phyloP scores from a whole-genome alignment of 2,329 filamentous ascomycete genomes.

The Macrophomina pseudophaseolina region DNA sequence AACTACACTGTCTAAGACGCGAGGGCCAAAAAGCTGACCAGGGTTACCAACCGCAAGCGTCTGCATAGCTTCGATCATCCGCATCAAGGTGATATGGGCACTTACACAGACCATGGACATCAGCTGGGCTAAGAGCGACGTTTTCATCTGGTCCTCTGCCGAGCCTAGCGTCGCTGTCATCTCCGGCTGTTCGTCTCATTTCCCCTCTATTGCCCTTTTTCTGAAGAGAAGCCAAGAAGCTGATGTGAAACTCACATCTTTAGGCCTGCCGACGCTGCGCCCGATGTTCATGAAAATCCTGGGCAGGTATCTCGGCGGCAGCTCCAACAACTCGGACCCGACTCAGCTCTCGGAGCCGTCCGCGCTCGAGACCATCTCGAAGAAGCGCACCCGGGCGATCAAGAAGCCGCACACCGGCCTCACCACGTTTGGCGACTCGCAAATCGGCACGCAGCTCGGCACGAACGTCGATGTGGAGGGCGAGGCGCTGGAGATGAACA shows the following conservation, averaged over 20 bases:
- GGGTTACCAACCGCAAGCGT: background rate
- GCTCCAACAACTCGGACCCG: background rate
- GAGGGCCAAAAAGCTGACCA: background rate
- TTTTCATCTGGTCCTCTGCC: background rate
- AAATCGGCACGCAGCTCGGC: constrained; percentile 11
- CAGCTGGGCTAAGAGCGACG: constrained; percentile 3
- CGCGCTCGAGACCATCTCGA: background rate
- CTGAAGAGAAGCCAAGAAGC: too few relatives aligned
- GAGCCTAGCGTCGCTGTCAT: background rate
- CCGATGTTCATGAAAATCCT: background rate
- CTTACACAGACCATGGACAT: constrained; percentile 5
- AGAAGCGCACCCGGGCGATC: background rate
- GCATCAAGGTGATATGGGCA: constrained; percentile 5
- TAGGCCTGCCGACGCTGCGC: background rate
- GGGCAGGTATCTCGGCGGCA: background rate
- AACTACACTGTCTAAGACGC: background rate
- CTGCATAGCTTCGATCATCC: constrained; percentile 1
- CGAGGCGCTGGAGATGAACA: background rate
- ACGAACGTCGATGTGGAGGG: background rate
- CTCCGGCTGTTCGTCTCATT: background rate
- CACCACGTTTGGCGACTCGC: constrained; percentile 27
- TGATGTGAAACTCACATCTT: too few relatives aligned
- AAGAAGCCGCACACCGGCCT: background rate
- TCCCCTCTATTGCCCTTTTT: too few relatives aligned
- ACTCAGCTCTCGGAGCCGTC: background rate